phyloP scores from a whole-genome alignment of 169 alveolate genomes.

The Plasmodium vinckei region DNA sequence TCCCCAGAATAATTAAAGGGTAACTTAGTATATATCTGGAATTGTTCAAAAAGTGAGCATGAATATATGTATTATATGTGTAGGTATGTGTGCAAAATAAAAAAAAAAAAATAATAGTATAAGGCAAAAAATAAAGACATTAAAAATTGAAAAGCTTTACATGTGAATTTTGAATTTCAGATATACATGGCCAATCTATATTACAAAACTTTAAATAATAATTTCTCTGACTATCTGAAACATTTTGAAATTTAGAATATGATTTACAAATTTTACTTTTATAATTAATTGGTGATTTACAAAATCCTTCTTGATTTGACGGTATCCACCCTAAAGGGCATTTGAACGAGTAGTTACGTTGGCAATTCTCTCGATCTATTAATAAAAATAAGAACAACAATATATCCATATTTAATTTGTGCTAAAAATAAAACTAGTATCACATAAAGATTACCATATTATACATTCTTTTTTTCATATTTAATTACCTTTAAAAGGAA shows the following conservation, averaged over 20 bases:
- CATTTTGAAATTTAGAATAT: constrained; percentile 40
- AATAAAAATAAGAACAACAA: neutral
- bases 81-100: neutral
- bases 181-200: constrained; percentile 71
- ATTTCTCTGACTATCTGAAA: constrained; percentile 49
- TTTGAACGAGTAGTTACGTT: constrained; percentile 38
- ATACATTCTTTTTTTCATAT: neutral
- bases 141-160: constrained; percentile 3
- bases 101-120: neutral
- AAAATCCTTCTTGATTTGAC: constrained; percentile 22
- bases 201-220: constrained; percentile 48
- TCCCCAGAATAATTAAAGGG: constrained; percentile 8
- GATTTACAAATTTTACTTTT: constrained; percentile 42
- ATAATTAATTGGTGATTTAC: constrained; percentile 61
- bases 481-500: constrained; percentile 65
- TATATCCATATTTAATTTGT: neutral
- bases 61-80: neutral
- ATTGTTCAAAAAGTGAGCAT: neutral
- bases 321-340: constrained; percentile 74
- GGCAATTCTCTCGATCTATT: constrained; percentile 34
- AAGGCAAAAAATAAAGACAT: neutral
- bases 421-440: neutral
- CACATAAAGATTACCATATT: neutral
- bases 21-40: constrained; percentile 26
- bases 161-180: constrained; percentile 56